phyloP scores from a whole-genome alignment of 768 basidiomycete genomes.

The Leccinum boreale region DNA sequence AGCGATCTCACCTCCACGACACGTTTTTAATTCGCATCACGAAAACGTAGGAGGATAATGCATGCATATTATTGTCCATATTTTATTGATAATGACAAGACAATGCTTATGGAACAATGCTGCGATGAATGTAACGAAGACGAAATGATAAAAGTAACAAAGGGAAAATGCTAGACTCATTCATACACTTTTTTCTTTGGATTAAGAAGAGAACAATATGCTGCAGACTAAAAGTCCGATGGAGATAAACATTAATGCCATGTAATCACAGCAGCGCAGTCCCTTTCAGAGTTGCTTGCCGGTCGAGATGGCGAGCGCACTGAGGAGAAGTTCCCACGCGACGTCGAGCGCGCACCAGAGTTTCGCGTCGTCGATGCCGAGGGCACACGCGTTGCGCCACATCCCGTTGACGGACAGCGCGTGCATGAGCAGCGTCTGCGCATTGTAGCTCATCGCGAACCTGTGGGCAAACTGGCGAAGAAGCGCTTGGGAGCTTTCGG shows the following conservation, averaged over 20 bases:
- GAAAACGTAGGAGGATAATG: not conserved
- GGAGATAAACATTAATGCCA: constrained; percentile 3
- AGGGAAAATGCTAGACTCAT: not conserved
- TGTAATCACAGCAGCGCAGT: not conserved
- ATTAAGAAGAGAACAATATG: constrained; percentile 6
- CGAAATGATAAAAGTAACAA: not conserved
- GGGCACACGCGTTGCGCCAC: constrained; percentile 48
- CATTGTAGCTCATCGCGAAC: constrained; percentile 11
- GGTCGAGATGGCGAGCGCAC: constrained; percentile 35
- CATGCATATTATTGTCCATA: constrained; percentile 17
- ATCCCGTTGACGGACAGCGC: constrained; percentile 40
- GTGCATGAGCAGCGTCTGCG: constrained; percentile 34
- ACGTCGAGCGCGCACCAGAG: constrained; percentile 48
- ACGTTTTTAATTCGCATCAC: not conserved
- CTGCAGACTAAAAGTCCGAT: constrained; percentile 1
- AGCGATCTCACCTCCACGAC: not conserved
- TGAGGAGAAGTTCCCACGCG: constrained; percentile 48
- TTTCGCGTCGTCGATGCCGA: constrained; percentile 47
- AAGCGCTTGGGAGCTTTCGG: constrained; percentile 4
- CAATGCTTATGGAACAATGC: not conserved
- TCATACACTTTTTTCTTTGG: constrained; percentile 23
- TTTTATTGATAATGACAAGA: constrained; percentile 23
- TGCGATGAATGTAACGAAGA: not conserved
- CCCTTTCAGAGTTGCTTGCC: constrained; percentile 17
- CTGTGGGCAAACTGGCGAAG: constrained; percentile 17